Percentiles rank a stretch among this genome's conserved stretches.
Conservation (phyloP, 2,329 filamentous ascomycete species). For the Teratosphaeria zuluensis region DNA sequence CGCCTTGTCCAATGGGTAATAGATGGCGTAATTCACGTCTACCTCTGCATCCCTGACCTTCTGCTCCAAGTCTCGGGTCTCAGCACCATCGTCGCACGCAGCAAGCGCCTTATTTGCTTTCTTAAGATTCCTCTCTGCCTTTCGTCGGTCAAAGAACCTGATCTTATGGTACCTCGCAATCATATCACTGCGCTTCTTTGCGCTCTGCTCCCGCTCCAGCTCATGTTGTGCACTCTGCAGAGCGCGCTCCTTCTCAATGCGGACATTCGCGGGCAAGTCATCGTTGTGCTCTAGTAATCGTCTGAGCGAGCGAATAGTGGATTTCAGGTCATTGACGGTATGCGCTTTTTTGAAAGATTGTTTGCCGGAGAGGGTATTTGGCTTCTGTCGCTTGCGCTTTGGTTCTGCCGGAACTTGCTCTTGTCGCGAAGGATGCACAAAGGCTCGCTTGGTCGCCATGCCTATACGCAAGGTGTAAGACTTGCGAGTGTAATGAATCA, state of each 20-base stretch:
- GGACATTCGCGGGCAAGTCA: slow-evolving; percentile 34
- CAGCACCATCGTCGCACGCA: slow-evolving; percentile 37
- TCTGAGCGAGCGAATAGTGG: slow-evolving; percentile 59
- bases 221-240: slow-evolving; percentile 57
- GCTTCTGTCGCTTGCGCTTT: slow-evolving; percentile 14
- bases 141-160: slow-evolving; percentile 75
- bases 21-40: slow-evolving; percentile 65
- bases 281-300: slow-evolving; percentile 50
- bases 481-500: neutral
- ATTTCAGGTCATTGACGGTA: slow-evolving; percentile 53
- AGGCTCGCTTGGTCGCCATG: slow-evolving; percentile 19
- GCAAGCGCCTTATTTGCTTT: slow-evolving; percentile 52
- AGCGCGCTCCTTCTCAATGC: slow-evolving; percentile 62
- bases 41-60: slow-evolving; percentile 46
- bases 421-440: slow-evolving; percentile 17
- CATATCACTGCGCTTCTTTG: slow-evolving; percentile 57
- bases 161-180: slow-evolving; percentile 76
- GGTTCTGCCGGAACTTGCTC: slow-evolving; percentile 13
- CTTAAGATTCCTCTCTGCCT: slow-evolving; percentile 58
- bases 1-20: slow-evolving; percentile 59
- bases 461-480: neutral
- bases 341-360: slow-evolving; percentile 21
- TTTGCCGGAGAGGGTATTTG: slow-evolving; percentile 12
- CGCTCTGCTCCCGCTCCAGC: slow-evolving; percentile 48
- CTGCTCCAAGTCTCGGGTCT: slow-evolving; percentile 16